A percentile compares a stretch with the other conserved stretches of the same genome.
These are phyloP conservation scores for Aspergillus intermedius DNA, from an alignment of 2,329 filamentous ascomycete species.

Conservation along the genomic window DNA sequence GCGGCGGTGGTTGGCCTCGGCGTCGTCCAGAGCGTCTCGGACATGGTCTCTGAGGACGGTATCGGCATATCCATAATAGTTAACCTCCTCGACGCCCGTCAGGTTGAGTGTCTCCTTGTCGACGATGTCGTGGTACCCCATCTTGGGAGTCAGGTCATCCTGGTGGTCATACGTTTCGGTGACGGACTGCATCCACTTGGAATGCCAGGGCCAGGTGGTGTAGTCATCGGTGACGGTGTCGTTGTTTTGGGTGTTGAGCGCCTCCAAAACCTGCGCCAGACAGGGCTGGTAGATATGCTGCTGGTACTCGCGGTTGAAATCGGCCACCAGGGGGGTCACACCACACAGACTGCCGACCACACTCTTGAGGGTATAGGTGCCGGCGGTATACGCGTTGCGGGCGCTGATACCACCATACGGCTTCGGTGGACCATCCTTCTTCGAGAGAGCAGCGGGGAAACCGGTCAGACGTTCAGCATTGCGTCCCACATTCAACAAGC, in stretches of 20 bases:
- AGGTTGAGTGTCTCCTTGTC: slow-evolving; percentile 13
- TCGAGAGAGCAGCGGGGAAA: slow-evolving; percentile 11
- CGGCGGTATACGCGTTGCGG: slow-evolving; percentile 36
- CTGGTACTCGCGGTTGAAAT: slow-evolving; percentile 36
- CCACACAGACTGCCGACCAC: slow-evolving; percentile 38
- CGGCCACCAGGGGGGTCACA: slow-evolving; percentile 33
- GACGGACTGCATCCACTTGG: slow-evolving; percentile 24
- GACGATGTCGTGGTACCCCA: slow-evolving; percentile 19
- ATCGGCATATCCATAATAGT: slow-evolving; percentile 29
- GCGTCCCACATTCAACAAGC: slow-evolving; percentile 19
- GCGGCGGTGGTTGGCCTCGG: slow-evolving; percentile 23
- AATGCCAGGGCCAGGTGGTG: slow-evolving; percentile 21
- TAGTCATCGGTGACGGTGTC: slow-evolving; percentile 14
- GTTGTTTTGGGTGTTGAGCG: slow-evolving; percentile 13
- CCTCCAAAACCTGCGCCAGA: slow-evolving; percentile 28
- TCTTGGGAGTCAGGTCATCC: slow-evolving; percentile 15
- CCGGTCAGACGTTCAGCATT: slow-evolving; percentile 20
- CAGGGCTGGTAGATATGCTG: slow-evolving; percentile 41
- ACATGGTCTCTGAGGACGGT: slow-evolving; percentile 26
- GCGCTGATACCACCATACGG: slow-evolving; percentile 36
- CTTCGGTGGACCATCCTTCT: slow-evolving; percentile 4
- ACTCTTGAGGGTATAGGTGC: slow-evolving; percentile 41
- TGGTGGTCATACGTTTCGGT: slow-evolving; percentile 24
- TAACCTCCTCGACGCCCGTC: slow-evolving; percentile 16
- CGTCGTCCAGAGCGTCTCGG: slow-evolving; percentile 26